Evolutionary conservation across 345 rosid genomes (phyloP).

Genomic region (Theobroma cacao): DNA sequence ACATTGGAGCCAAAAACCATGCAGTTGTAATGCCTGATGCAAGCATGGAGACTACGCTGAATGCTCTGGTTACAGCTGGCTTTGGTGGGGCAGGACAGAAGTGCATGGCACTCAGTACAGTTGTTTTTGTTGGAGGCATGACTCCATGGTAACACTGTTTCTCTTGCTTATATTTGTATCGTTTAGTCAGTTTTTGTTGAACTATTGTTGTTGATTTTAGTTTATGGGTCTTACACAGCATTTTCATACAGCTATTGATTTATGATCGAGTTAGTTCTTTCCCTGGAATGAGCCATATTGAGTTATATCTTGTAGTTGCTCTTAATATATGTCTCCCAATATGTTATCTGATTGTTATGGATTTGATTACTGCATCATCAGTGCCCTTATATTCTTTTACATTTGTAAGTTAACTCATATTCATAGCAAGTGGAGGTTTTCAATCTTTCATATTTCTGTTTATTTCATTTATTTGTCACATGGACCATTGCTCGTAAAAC

Average conservation of each 20-base stretch:
- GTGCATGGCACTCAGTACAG: conserved; percentile 94
- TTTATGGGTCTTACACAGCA: neutral
- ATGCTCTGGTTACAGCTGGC: conserved; percentile 91
- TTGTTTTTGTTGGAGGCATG: conserved; percentile 81
- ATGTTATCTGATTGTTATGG: neutral
- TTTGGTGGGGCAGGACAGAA: conserved; percentile 99
- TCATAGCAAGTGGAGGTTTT: neutral
- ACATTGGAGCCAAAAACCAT: conserved; percentile 97
- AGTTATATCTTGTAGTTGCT: neutral
- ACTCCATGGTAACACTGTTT: conserved; percentile 54
- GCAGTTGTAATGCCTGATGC: conserved; percentile 91
- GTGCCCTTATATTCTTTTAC: neutral
- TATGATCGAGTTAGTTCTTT: neutral
- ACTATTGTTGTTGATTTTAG: neutral
- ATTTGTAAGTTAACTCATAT: neutral
- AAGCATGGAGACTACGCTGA: conserved; percentile 64
- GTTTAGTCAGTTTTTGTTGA: neutral
- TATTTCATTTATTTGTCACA: neutral
- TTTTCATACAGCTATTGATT: neutral
- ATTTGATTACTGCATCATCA: neutral
- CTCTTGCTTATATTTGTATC: neutral
- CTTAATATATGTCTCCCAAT: neutral
- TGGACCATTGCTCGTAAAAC: neutral
- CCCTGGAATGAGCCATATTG: neutral
- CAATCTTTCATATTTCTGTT: conserved; percentile 1